Conservation (phyloP, 1,284 basidiomycete species). For the Pisolithus thermaeus region DNA sequence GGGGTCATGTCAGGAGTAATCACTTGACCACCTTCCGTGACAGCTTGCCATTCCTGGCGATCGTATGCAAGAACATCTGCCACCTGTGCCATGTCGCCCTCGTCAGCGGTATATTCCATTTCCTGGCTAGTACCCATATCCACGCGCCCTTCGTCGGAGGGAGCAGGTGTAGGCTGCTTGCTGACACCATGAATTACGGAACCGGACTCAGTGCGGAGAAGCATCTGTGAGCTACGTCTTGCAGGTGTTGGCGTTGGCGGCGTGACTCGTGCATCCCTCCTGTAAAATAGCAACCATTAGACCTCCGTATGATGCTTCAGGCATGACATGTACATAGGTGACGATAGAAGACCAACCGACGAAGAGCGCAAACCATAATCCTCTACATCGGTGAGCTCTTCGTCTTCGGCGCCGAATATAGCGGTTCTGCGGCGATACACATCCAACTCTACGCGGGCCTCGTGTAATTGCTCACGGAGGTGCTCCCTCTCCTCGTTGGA, state of each 20-base stretch:
- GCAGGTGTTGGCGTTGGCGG: constrained; percentile 2
- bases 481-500: constrained; percentile 23
- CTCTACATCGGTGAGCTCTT: constrained; percentile 9
- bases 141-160: constrained; percentile 18
- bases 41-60: neutral
- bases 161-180: constrained; percentile 46
- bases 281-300: neutral
- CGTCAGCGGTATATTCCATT: neutral
- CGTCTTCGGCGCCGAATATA: constrained; percentile 4
- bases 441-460: neutral
- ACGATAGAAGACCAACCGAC: neutral
- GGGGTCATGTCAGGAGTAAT: neutral
- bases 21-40: neutral
- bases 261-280: constrained; percentile 3
- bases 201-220: constrained; percentile 40
- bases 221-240: constrained; percentile 3
- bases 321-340: constrained; percentile 2
- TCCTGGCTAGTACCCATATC: neutral
- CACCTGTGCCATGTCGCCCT: neutral
- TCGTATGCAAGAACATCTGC: neutral
- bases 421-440: neutral
- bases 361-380: neutral
- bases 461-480: constrained; percentile 9
- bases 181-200: constrained; percentile 41
- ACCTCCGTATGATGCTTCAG: neutral